Evolutionary conservation across 441 rosid genomes (phyloP), one percentile per base, ranked within the genome.

Genomic region (Viola pubescens): DNA sequence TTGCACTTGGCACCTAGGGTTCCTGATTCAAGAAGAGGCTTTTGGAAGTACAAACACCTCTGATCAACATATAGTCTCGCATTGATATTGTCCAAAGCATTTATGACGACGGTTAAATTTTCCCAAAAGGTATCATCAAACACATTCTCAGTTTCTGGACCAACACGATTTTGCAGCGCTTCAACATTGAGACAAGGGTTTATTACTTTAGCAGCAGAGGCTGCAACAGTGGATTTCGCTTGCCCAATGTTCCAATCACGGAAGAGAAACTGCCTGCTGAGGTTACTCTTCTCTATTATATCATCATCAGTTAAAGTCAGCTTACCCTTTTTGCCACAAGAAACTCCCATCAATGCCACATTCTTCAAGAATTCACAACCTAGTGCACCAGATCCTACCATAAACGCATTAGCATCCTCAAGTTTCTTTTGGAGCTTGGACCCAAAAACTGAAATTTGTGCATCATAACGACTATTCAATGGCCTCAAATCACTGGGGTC

Each of bases 211-310:
- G 94, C 97, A 67, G 96, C 96, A 67, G 96, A 75, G 68, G 94
- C 92, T 54, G 97, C 97, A 55, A 88, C 97, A 4, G 92, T 82
- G 40, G 97, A 91, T 75, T 91, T 91, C 50, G 97, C 96, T 74
- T 88, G 96, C 52, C 97, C 96, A 65, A 91, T 91, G 72, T 91
- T 88, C 97, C 96, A 88, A 70, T 91, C 96, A 59, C 90, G 97
- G 71, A 91, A 91, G 26, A 91, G 87, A 73, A 91, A 91, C 66
- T 91, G 97, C 72, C 97, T 83, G 67, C 94, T 88, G 48, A 91
- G 91, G 70, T 91, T 91, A 80, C 97, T 91, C 81, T 91, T 91
- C 78, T 91, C 97, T 10, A 91, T 91, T 26, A 88, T 87, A 68
- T 91, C 97, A 75, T 91, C 97, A 71, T 91, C 96, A 2, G 97